These are phyloP conservation scores for Henckelia pumila DNA, from an alignment of 257 asterid species.

Conservation along the genomic window DNA sequence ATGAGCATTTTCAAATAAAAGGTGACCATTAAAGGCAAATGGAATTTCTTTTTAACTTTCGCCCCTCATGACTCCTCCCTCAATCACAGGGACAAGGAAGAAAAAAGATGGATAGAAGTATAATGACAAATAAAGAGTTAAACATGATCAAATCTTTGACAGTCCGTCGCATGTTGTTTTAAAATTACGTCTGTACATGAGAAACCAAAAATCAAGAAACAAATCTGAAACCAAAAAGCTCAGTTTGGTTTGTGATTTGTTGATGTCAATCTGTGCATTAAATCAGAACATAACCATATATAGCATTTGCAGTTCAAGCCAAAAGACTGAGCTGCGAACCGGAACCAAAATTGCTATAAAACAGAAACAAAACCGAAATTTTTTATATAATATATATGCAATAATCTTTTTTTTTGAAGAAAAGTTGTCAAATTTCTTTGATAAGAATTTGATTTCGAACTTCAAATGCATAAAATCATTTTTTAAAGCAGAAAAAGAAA, in stretches of 20 bases:
- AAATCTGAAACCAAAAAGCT: neutral
- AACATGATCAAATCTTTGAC: neutral
- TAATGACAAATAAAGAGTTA: neutral
- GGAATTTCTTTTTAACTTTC: conserved; percentile 42
- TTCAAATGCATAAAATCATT: too few species aligned
- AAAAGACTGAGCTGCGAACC: neutral
- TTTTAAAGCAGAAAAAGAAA: too few species aligned
- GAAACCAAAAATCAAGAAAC: neutral
- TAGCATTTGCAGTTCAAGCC: too few species aligned
- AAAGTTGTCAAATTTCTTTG: too few species aligned
- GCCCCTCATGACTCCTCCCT: conserved; percentile 18
- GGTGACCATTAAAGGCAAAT: conserved; percentile 34
- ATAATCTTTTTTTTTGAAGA: too few species aligned
- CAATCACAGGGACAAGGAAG: conserved; percentile 30
- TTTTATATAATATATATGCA: neutral
- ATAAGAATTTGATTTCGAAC: too few species aligned
- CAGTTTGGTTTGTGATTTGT: neutral
- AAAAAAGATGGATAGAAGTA: conserved; percentile 27
- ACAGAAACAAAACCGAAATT: too few species aligned
- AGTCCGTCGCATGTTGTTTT: neutral
- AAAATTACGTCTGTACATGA: neutral
- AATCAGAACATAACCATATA: neutral
- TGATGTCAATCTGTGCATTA: neutral
- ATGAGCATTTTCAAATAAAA: conserved; percentile 37
- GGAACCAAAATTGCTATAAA: neutral